phyloP scores from a whole-genome alignment of 768 basidiomycete species.

The Russula olivacea region DNA sequence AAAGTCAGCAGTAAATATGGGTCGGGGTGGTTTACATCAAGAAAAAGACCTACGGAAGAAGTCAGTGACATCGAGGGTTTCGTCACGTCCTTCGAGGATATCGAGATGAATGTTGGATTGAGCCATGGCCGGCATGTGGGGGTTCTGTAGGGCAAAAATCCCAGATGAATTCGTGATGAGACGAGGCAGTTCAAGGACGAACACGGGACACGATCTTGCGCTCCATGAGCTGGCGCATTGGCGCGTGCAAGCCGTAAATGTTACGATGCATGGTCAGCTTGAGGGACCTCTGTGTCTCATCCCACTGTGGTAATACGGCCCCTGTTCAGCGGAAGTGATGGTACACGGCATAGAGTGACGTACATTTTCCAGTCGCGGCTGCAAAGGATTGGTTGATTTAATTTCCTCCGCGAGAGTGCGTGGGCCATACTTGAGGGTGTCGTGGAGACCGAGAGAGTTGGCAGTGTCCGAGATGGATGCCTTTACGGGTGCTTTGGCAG shows the following conservation, averaged over 20 bases:
- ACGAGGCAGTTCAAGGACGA: conserved; percentile 30
- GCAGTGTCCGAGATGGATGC: conserved; percentile 64
- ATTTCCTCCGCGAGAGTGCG: conserved; percentile 74
- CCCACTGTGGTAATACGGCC: conserved; percentile 58
- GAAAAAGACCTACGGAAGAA: conserved; percentile 57
- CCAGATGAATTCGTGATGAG: background rate
- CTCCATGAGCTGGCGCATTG: conserved; percentile 91
- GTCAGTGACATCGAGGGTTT: conserved; percentile 70
- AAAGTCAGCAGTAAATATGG: background rate
- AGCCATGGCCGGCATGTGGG: conserved; percentile 57
- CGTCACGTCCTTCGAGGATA: conserved; percentile 90
- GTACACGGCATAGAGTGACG: conserved; percentile 27
- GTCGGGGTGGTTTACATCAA: background rate
- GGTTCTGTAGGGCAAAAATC: conserved; percentile 39
- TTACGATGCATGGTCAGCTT: conserved; percentile 81
- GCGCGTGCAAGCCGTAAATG: conserved; percentile 80
- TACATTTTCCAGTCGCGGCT: conserved; percentile 73
- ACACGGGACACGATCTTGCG: conserved; percentile 78
- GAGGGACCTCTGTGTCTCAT: conserved; percentile 83
- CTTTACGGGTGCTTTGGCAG: conserved; percentile 46
- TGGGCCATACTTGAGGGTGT: conserved; percentile 80
- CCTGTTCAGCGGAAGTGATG: background rate
- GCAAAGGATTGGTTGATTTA: conserved; percentile 53
- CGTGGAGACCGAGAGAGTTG: conserved; percentile 78
- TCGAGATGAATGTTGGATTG: conserved; percentile 84